Conservation (phyloP, 129 eudicot genomes). For the Centella asiatica region DNA sequence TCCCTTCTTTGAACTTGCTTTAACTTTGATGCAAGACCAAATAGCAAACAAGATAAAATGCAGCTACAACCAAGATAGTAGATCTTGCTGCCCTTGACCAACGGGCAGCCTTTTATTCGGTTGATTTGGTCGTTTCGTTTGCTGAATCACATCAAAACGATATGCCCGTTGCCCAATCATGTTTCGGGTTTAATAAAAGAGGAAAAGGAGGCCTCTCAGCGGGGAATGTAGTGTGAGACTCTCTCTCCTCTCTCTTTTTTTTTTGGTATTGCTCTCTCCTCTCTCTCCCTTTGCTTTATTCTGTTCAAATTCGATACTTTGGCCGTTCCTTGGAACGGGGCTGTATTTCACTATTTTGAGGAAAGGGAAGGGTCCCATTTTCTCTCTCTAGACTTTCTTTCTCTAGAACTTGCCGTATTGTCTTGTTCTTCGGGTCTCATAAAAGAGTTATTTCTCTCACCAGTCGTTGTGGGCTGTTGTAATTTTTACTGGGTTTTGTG, state of each 20-base stretch:
- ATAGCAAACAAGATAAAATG: conserved; percentile 20
- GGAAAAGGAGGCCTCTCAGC: conserved; percentile 13
- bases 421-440: conserved; percentile 30
- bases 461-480: conserved; percentile 19
- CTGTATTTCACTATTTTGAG: conserved; percentile 13
- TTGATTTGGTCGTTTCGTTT: conserved; percentile 23
- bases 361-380: conserved; percentile 12
- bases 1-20: conserved; percentile 27
- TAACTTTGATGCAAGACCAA: conserved; percentile 38
- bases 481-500: conserved; percentile 15
- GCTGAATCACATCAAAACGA: conserved; percentile 17
- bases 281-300: conserved; percentile 46
- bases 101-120: conserved; percentile 21
- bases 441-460: conserved; percentile 34
- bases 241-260: too few relatives aligned
- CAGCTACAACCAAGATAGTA: conserved; percentile 11
- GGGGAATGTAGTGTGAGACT: too few relatives aligned
- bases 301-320: conserved; percentile 61
- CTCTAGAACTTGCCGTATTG: conserved; percentile 32
- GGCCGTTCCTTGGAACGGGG: conserved; percentile 46
- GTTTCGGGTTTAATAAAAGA: conserved; percentile 15
- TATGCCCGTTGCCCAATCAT: conserved; percentile 23
- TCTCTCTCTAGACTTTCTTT: conserved; percentile 14
- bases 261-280: too few relatives aligned
- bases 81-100: conserved; percentile 24